Percentiles rank a stretch among this genome's conserved stretches.
phyloP scores from a whole-genome alignment of 345 rosid genomes.

The Pugionium dolabratum region DNA sequence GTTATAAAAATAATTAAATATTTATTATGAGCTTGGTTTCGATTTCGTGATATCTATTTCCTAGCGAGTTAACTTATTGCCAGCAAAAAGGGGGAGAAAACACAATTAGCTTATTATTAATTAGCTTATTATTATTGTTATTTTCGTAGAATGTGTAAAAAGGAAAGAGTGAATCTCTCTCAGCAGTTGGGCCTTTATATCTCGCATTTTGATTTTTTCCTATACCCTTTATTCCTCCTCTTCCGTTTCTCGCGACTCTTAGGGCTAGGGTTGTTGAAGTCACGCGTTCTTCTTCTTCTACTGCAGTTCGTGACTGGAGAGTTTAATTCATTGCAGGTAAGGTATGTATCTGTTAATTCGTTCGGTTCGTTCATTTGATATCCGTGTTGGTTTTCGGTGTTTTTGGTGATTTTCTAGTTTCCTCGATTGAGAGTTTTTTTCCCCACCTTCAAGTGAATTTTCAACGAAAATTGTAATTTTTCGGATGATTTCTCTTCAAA shows the following conservation, averaged over 20 bases:
- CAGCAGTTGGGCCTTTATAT: background rate
- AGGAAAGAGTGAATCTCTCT: slow-evolving; percentile 12
- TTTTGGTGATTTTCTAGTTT: slow-evolving; percentile 12
- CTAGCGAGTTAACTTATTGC: no score
- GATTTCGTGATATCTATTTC: no score
- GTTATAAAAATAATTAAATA: no score
- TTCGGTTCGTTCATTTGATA: background rate
- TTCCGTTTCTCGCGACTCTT: slow-evolving; percentile 27
- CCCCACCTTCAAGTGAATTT: background rate
- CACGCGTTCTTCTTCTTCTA: slow-evolving; percentile 24
- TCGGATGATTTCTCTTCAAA: slow-evolving; percentile 13
- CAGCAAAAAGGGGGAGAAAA: no score
- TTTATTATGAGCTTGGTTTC: no score
- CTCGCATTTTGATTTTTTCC: slow-evolving; percentile 17
- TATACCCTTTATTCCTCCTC: slow-evolving; percentile 24
- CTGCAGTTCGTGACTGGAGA: slow-evolving; percentile 7
- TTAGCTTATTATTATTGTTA: no score
- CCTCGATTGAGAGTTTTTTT: slow-evolving; percentile 6
- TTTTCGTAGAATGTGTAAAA: background rate
- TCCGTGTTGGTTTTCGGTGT: background rate
- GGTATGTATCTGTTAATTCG: slow-evolving; percentile 3
- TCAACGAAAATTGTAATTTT: slow-evolving; percentile 6
- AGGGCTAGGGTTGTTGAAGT: slow-evolving; percentile 32
- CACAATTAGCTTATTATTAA: no score
- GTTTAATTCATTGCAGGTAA: slow-evolving; percentile 15